Conservation (phyloP, 2,329 filamentous ascomycete species). For the Tympanopsis confertula region DNA sequence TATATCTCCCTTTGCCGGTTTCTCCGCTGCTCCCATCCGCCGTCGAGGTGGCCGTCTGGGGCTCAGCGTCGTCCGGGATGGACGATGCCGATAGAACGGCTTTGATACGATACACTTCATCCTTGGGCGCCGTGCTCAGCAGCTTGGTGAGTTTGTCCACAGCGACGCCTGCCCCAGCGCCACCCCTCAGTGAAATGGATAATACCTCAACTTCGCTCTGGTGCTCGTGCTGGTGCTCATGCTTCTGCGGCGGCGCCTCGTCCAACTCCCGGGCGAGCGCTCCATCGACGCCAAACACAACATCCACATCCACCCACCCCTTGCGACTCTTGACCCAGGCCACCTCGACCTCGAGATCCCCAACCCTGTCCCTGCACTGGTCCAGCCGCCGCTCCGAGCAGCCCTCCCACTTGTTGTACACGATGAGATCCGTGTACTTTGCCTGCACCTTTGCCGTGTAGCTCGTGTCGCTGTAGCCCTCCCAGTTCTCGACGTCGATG, state of each 20-base stretch:
- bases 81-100: constrained; percentile 40
- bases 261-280: constrained; percentile 51
- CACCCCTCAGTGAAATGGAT: constrained; percentile 56
- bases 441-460: constrained; percentile 65
- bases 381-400: constrained; percentile 51
- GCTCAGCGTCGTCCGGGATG: constrained; percentile 21
- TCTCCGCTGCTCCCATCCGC: constrained; percentile 11
- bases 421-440: constrained; percentile 58
- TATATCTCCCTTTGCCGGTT: constrained; percentile 47
- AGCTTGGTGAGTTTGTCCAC: constrained; percentile 54
- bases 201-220: constrained; percentile 83
- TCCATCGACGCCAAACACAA: constrained; percentile 81
- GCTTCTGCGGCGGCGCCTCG: constrained; percentile 24
- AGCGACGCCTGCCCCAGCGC: constrained; percentile 27
- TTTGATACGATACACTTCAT: constrained; percentile 94
- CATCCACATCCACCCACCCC: constrained; percentile 65
- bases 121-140: constrained; percentile 67
- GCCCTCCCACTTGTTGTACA: constrained; percentile 64
- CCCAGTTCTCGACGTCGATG: constrained; percentile 68
- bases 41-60: constrained; percentile 16
- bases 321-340: constrained; percentile 56
- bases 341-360: constrained; percentile 52
- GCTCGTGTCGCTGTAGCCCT: constrained; percentile 60
- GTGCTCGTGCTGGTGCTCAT: constrained; percentile 43
- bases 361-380: constrained; percentile 51